Conservation (phyloP, 2,329 filamentous ascomycete genomes). For the Pseudogymnoascus sp. region DNA sequence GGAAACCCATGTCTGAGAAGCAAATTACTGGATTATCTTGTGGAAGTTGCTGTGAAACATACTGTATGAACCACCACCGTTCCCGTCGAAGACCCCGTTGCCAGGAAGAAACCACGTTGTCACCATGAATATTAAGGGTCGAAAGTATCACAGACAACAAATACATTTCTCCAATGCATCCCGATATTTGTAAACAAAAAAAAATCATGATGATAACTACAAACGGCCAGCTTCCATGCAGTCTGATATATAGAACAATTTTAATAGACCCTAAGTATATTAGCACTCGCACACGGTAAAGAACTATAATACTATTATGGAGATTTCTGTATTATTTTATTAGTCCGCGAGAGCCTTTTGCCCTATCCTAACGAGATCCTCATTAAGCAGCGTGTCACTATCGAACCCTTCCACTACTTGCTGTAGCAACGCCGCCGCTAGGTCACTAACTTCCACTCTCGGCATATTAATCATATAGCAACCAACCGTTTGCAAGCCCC, state of each 20-base stretch:
- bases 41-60: not conserved
- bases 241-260: no score
- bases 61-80: not conserved
- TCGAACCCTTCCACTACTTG: constrained; percentile 40
- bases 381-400: constrained; percentile 39
- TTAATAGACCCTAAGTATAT: no score
- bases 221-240: no score
- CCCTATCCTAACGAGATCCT: constrained; percentile 37
- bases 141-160: not conserved
- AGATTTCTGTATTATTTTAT: not conserved
- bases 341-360: not conserved
- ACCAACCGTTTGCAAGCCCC: constrained; percentile 20
- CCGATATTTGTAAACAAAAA: not conserved
- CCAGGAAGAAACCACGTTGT: constrained; percentile 3
- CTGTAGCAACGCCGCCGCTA: constrained; percentile 39
- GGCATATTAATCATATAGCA: constrained; percentile 27
- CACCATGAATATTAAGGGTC: not conserved
- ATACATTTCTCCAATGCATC: not conserved
- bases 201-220: no score
- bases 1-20: not conserved
- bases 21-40: not conserved
- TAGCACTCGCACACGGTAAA: no score
- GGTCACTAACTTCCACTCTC: constrained; percentile 30
- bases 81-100: constrained; percentile 6
- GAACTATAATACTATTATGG: no score